phyloP scores from a whole-genome alignment of 2,329 filamentous ascomycete species.

The Endocalyx cinctus region DNA sequence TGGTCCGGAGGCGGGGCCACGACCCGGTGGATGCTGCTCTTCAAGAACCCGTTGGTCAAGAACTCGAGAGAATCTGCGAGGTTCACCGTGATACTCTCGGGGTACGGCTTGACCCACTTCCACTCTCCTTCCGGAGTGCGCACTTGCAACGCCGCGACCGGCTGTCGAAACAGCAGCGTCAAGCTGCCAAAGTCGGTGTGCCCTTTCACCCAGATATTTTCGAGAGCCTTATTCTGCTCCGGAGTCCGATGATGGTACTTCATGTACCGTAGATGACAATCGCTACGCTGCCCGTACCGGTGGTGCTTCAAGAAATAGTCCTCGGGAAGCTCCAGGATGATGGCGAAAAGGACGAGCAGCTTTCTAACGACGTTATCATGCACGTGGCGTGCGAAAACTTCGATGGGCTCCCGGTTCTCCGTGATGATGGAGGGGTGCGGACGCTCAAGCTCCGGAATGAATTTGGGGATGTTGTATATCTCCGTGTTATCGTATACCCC shows the following conservation, averaged over 20 bases:
- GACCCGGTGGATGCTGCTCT: slow-evolving; percentile 40
- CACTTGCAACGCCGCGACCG: slow-evolving; percentile 52
- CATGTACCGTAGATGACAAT: slow-evolving; percentile 58
- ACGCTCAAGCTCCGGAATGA: slow-evolving; percentile 28
- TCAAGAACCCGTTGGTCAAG: slow-evolving; percentile 41
- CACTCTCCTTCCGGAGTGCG: slow-evolving; percentile 37
- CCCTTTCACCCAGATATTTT: slow-evolving; percentile 31
- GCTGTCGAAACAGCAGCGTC: slow-evolving; percentile 54
- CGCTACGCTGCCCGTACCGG: slow-evolving; percentile 47
- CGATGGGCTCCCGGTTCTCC: slow-evolving; percentile 26
- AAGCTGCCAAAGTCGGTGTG: slow-evolving; percentile 54
- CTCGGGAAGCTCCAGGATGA: slow-evolving; percentile 53
- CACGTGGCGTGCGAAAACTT: slow-evolving; percentile 31
- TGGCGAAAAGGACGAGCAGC: slow-evolving; percentile 33
- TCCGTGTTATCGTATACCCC: slow-evolving; percentile 34
- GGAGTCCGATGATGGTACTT: slow-evolving; percentile 45
- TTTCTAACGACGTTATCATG: slow-evolving; percentile 27
- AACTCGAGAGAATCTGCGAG: slow-evolving; percentile 46
- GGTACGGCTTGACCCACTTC: slow-evolving; percentile 45
- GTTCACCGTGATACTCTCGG: slow-evolving; percentile 49
- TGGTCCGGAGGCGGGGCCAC: slow-evolving; percentile 39
- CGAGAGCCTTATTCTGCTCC: slow-evolving; percentile 36
- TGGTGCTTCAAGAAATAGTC: slow-evolving; percentile 51
- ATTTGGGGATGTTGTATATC: slow-evolving; percentile 37
- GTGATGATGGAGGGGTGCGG: slow-evolving; percentile 29